phyloP scores from a whole-genome alignment of 495 filamentous ascomycete species.

The Penicillium ucsense region DNA sequence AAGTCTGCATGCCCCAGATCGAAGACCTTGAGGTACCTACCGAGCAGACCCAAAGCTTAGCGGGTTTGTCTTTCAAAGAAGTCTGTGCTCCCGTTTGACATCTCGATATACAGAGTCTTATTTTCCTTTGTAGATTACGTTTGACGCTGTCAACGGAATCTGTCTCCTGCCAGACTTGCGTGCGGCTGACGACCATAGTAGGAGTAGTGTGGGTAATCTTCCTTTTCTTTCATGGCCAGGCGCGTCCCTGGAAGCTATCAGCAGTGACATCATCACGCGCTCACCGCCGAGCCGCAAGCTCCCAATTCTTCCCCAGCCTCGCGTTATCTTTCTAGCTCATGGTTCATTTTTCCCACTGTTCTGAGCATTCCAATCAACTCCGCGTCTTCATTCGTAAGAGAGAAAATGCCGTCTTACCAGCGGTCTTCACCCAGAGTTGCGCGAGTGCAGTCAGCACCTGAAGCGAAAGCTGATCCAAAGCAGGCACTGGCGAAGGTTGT shows the following conservation, averaged over 20 bases:
- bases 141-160: too few relatives aligned
- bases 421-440: not conserved
- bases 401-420: conserved; percentile 10
- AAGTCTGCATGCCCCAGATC: too few relatives aligned
- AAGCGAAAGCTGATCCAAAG: conserved; percentile 7
- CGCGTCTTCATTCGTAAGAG: not conserved
- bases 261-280: conserved; percentile 29
- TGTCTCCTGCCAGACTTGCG: too few relatives aligned
- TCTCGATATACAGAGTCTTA: too few relatives aligned
- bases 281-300: conserved; percentile 20
- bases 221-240: not conserved
- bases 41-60: too few relatives aligned
- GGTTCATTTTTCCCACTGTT: not conserved
- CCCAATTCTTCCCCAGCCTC: not conserved
- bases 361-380: conserved; percentile 1
- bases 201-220: not conserved
- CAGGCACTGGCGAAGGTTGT: conserved; percentile 1
- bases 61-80: too few relatives aligned
- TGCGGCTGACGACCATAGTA: too few relatives aligned
- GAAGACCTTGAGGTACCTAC: too few relatives aligned
- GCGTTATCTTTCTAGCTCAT: not conserved
- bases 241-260: conserved; percentile 5
- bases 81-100: too few relatives aligned
- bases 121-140: too few relatives aligned
- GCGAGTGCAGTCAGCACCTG: conserved; percentile 4